Conservation (phyloP, 345 rosid species). For the Nephelium lappaceum region DNA sequence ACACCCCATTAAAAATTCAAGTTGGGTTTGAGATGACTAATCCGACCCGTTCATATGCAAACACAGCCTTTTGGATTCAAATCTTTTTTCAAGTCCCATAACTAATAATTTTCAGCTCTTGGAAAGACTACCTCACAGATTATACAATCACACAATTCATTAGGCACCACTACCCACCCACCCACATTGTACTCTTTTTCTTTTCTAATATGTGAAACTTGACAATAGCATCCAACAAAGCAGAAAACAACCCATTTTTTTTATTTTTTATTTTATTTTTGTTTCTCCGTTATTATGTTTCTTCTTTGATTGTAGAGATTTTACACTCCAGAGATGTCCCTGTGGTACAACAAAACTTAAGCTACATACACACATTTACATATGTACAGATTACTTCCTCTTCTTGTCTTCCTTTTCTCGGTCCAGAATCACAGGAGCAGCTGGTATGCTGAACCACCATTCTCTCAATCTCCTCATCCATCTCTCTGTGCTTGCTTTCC, state of each 20-base stretch:
- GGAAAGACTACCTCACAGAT: too few species aligned
- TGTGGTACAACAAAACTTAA: background rate
- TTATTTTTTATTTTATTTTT: background rate
- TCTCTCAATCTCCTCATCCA: constrained; percentile 79
- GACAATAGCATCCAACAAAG: background rate
- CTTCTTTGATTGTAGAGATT: constrained; percentile 9
- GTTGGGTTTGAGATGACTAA: too few species aligned
- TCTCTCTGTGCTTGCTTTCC: constrained; percentile 74
- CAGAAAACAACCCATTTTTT: background rate
- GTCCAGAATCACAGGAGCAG: constrained; percentile 81
- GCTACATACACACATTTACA: constrained; percentile 2
- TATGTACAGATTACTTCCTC: constrained; percentile 40
- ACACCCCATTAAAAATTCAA: too few species aligned
- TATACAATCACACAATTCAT: too few species aligned
- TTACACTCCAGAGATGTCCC: background rate
- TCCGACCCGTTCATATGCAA: too few species aligned
- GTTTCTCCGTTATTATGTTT: background rate
- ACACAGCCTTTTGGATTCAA: too few species aligned
- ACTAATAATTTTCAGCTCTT: too few species aligned
- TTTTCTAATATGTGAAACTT: background rate
- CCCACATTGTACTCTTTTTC: too few species aligned
- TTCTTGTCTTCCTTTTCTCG: constrained; percentile 76
- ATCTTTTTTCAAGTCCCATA: too few species aligned
- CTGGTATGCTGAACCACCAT: constrained; percentile 99
- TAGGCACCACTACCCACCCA: too few species aligned